A percentile compares a stretch with the other conserved stretches of the same genome.
Evolutionary conservation across 805 yeast genomes (phyloP).

Genomic region (Candida oleophila): DNA sequence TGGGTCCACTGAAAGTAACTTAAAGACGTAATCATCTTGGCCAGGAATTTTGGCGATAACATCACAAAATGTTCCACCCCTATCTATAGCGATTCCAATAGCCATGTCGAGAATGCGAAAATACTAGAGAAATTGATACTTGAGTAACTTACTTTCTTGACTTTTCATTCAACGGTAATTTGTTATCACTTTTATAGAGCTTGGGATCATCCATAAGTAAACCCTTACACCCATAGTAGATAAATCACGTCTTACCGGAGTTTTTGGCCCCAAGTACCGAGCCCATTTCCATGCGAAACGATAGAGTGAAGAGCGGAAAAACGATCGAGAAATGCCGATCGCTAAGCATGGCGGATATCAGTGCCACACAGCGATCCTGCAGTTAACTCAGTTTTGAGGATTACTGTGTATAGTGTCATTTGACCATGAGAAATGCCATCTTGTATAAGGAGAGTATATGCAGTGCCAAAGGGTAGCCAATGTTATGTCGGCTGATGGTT

Average conservation of each 20-base stretch:
- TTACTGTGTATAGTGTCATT: no score
- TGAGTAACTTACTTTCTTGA: no score
- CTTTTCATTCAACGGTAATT: background rate
- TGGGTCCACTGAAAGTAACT: slow-evolving; percentile 86
- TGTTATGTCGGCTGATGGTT: no score
- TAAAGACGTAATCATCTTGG: slow-evolving; percentile 65
- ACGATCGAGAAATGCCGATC: background rate
- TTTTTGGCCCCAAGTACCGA: background rate
- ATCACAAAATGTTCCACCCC: slow-evolving; percentile 93
- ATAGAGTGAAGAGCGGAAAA: no score
- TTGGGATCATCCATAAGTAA: background rate
- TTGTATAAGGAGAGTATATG: no score
- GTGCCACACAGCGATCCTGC: no score
- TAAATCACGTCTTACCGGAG: background rate
- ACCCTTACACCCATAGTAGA: background rate
- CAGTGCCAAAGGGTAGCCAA: no score
- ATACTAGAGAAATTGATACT: background rate
- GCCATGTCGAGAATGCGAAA: background rate
- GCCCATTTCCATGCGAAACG: no score
- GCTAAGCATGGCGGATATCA: no score
- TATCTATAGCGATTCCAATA: slow-evolving; percentile 20
- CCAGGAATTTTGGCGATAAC: slow-evolving; percentile 49
- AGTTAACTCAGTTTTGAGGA: no score
- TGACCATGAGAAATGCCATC: no score
- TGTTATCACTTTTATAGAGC: background rate